Base-by-base conservation (phyloP, 129 eudicot genomes). In the Tagetes patula region DNA sequence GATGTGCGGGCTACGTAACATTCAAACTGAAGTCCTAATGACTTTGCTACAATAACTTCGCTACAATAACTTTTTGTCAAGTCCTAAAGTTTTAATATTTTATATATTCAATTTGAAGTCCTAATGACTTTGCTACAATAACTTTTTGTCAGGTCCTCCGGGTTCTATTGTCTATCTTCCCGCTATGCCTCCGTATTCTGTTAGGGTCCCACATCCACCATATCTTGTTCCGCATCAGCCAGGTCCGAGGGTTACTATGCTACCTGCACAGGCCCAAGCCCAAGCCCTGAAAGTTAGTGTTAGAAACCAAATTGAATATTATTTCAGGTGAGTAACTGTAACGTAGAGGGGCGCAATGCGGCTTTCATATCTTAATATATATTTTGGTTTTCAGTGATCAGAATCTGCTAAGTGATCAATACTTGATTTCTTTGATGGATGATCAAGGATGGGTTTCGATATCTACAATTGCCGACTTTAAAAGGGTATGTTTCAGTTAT, bases 371-470 rank as follows among this genome's bases (percentile, higher is more conserved):
- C 73, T 43, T 37, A 49, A 37, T n/a, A 8, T 73, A 69, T 74
- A 13, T 85, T 27, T 76, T 76, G 68, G 70, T 95, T 65, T 77
- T 76, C 94, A 93, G 98, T 83, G 95, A 93, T 67, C 88, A 85
- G 78, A 93, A 93, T 84, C 84, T 93, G 76, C 83, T 45, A 58
- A 71, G 62, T 70, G 98, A 93, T 74, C 78, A 67, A 70, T 89
- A 85, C 82, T 75, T 93, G 81, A 80, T 82, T 71, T 87, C 98
- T 56, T 81, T 85, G 81, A 93, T 93, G 98, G 96, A 93, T 77
- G 84, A 77, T 65, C 83, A 89, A 53, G 98, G 98, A 59, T 93
- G 98, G 96, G 98, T 89, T 72, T 86, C 95, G 27, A 82, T 93
- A 70, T 87, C 96, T 53, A 84, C 30, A 32, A 87, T 93, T 67